These are phyloP conservation scores for Musa beccarii DNA, from an alignment of 176 grass and related monocot genomes.

Conservation along the genomic window DNA sequence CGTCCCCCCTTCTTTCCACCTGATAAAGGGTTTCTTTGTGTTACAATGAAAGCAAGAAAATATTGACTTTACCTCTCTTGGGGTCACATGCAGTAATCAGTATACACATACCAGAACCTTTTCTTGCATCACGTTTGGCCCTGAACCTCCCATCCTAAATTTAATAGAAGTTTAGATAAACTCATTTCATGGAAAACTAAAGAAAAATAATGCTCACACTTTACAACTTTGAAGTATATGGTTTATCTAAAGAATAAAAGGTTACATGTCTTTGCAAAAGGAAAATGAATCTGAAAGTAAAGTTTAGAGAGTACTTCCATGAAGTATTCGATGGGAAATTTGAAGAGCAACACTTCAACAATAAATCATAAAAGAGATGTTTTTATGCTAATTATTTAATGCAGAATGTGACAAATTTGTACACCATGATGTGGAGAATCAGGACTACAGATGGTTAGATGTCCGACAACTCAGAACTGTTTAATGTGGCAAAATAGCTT, in stretches of 20 bases:
- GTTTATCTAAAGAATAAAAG: neutral
- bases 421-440: no score
- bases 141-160: constrained; percentile 87
- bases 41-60: neutral
- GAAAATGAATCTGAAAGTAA: no score
- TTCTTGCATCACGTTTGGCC: constrained; percentile 80
- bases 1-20: constrained; percentile 69
- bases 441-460: no score
- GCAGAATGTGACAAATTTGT: no score
- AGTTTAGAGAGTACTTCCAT: no score
- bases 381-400: no score
- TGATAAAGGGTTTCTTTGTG: constrained; percentile 29
- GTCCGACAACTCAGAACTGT: no score
- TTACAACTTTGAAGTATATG: neutral
- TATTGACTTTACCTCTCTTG: neutral
- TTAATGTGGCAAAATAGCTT: no score
- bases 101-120: constrained; percentile 41
- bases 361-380: no score
- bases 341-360: no score
- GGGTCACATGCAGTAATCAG: neutral
- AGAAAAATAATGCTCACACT: neutral
- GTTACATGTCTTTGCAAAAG: no score
- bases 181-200: neutral
- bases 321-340: no score
- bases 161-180: constrained; percentile 27